phyloP scores from a whole-genome alignment of 257 asterid species.

The Penstemon eatonii region DNA sequence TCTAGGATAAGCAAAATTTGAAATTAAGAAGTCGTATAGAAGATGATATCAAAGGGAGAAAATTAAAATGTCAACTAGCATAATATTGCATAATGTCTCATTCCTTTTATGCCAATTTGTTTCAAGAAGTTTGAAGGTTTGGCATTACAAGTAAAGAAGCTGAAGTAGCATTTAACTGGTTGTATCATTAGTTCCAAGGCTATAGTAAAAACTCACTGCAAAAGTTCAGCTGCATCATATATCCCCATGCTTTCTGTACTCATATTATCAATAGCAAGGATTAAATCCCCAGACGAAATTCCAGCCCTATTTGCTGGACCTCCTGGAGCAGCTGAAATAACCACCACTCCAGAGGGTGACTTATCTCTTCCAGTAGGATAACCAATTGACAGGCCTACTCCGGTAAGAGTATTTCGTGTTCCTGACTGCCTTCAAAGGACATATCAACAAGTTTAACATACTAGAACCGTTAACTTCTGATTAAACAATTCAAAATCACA shows the following conservation, averaged over 20 bases:
- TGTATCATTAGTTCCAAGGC: conserved; percentile 21
- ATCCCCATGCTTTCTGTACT: conserved; percentile 83
- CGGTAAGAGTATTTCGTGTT: conserved; percentile 80
- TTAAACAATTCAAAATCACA: conserved; percentile 17
- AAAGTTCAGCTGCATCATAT: conserved; percentile 89
- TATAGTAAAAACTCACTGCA: conserved; percentile 68
- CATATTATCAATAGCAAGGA: conserved; percentile 72
- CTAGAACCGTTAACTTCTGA: conserved; percentile 15
- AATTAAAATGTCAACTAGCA: background rate
- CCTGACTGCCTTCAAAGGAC: conserved; percentile 96
- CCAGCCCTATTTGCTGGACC: conserved; percentile 97
- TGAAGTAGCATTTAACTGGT: conserved; percentile 3
- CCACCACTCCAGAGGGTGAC: conserved; percentile 70
- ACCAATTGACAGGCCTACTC: conserved; percentile 95
- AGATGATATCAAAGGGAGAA: background rate
- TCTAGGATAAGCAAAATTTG: background rate
- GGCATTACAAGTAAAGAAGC: background rate
- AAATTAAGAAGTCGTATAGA: background rate
- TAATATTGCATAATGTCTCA: background rate
- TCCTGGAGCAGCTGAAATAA: conserved; percentile 88
- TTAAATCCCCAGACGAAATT: conserved; percentile 77
- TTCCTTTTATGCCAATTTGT: background rate
- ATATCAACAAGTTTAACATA: conserved; percentile 35
- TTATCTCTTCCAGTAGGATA: conserved; percentile 66
- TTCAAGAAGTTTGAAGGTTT: background rate